These are phyloP conservation scores for Yueomyces sp. DNA, from an alignment of 1,139 yeast species.

Conservation along the genomic window DNA sequence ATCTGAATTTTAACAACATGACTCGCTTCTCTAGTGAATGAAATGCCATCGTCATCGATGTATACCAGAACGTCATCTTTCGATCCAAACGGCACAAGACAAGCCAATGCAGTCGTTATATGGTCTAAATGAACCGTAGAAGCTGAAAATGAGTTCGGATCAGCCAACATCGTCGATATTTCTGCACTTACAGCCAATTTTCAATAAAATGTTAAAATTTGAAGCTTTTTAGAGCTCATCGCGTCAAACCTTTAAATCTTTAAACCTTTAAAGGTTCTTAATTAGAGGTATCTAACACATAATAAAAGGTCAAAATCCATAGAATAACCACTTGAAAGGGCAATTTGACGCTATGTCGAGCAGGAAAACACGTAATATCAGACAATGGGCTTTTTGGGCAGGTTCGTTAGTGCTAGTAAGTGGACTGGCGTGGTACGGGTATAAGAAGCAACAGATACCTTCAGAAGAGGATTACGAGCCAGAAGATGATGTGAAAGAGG, in stretches of 20 bases:
- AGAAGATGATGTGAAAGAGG: not conserved
- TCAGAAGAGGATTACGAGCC: not conserved
- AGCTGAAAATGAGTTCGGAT: constrained; percentile 15
- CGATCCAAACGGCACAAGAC: constrained; percentile 21
- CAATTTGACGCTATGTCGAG: not conserved
- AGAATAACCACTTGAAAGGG: too few species aligned
- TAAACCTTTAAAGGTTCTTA: too few species aligned
- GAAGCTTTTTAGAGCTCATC: too few species aligned
- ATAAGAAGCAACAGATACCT: not conserved
- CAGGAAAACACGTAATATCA: not conserved
- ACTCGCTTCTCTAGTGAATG: constrained; percentile 26
- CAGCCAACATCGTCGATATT: not conserved
- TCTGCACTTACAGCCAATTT: too few species aligned
- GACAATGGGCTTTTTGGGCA: not conserved
- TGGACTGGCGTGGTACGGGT: not conserved
- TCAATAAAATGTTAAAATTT: too few species aligned
- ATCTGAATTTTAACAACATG: constrained; percentile 24
- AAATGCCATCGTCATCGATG: constrained; percentile 27
- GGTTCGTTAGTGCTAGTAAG: not conserved
- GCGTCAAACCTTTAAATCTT: too few species aligned
- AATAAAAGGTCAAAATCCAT: too few species aligned
- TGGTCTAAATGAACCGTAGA: constrained; percentile 24
- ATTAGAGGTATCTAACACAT: too few species aligned
- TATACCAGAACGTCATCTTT: constrained; percentile 23
- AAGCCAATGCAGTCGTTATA: constrained; percentile 22